A percentile compares a stretch with the other conserved stretches of the same genome.
These are phyloP conservation scores for Zelopaecilomyces penicillatus DNA, from an alignment of 2,329 filamentous ascomycete genomes.

Conservation along the genomic window DNA sequence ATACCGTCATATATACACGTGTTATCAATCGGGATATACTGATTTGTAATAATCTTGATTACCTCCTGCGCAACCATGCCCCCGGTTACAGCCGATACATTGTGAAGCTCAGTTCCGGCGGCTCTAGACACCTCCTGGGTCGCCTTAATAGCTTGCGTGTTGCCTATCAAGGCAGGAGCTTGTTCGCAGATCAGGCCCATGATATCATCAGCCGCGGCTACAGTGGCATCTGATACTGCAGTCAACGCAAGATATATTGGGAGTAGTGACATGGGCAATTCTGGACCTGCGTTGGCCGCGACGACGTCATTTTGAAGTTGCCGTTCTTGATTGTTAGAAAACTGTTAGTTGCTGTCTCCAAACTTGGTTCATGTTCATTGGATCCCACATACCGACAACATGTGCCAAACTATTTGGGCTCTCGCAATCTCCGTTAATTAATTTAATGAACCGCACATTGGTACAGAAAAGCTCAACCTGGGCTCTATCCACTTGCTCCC, in stretches of 20 bases:
- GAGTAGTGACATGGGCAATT: slow-evolving; percentile 50
- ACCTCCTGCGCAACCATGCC: slow-evolving; percentile 95
- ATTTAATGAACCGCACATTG: slow-evolving; percentile 85
- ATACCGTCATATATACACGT: slow-evolving; percentile 65
- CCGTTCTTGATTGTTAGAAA: background rate
- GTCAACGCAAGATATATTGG: slow-evolving; percentile 61
- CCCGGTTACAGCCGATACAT: slow-evolving; percentile 77
- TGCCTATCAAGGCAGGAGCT: slow-evolving; percentile 39
- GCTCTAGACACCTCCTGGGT: slow-evolving; percentile 66
- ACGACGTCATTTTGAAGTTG: slow-evolving; percentile 48
- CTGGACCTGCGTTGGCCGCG: slow-evolving; percentile 36
- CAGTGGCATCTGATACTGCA: slow-evolving; percentile 39
- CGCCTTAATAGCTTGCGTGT: slow-evolving; percentile 43
- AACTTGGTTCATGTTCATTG: background rate
- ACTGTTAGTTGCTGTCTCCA: background rate
- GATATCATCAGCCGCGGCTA: slow-evolving; percentile 45
- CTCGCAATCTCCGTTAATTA: slow-evolving; percentile 54
- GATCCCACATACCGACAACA: slow-evolving; percentile 41
- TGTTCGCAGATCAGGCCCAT: slow-evolving; percentile 34
- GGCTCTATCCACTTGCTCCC: slow-evolving; percentile 50
- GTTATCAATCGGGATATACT: slow-evolving; percentile 65
- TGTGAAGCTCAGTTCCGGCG: slow-evolving; percentile 81
- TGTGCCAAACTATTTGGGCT: slow-evolving; percentile 41
- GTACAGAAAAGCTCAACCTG: slow-evolving; percentile 93
- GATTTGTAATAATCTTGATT: slow-evolving; percentile 76